Evolutionary conservation across 2,329 filamentous ascomycete genomes (phyloP).

Genomic region (Knufia petricola): DNA sequence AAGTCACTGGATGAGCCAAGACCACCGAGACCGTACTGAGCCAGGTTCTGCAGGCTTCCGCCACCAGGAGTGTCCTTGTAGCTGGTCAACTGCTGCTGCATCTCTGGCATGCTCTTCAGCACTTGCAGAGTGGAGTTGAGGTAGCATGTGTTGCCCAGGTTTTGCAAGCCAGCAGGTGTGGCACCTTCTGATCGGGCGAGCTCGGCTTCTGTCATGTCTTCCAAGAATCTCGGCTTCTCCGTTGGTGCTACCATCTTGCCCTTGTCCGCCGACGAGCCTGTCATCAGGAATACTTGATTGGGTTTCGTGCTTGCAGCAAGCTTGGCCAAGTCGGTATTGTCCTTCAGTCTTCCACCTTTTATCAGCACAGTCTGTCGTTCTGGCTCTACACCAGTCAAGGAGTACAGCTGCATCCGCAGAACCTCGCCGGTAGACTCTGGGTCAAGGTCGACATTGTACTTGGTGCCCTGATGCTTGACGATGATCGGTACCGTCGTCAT

Average conservation of each 20-base stretch:
- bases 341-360: conserved; percentile 89
- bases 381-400: conserved; percentile 88
- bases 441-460: conserved; percentile 89
- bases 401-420: conserved; percentile 93
- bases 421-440: conserved; percentile 74
- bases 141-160: conserved; percentile 96
- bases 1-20: conserved; percentile 58
- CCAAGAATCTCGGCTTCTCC: conserved; percentile 75
- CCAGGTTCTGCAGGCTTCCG: conserved; percentile 34
- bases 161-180: conserved; percentile 77
- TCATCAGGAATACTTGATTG: conserved; percentile 86
- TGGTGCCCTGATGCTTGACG: conserved; percentile 92
- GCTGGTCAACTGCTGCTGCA: conserved; percentile 65
- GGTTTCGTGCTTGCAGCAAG: conserved; percentile 64
- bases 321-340: conserved; percentile 78
- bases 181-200: conserved; percentile 72
- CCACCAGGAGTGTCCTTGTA: conserved; percentile 40
- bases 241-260: conserved; percentile 59
- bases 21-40: conserved; percentile 48
- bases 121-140: conserved; percentile 96
- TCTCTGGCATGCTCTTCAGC: conserved; percentile 76
- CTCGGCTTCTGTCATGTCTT: conserved; percentile 97
- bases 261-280: conserved; percentile 67
- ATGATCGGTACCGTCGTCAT: conserved; percentile 50
- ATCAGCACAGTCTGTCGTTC: conserved; percentile 92